A percentile compares a stretch with the other conserved stretches of the same genome.
These are phyloP conservation scores for Aphanomyces cochlioides DNA, from an alignment of 352 stramenopile species.

Conservation along the genomic window DNA sequence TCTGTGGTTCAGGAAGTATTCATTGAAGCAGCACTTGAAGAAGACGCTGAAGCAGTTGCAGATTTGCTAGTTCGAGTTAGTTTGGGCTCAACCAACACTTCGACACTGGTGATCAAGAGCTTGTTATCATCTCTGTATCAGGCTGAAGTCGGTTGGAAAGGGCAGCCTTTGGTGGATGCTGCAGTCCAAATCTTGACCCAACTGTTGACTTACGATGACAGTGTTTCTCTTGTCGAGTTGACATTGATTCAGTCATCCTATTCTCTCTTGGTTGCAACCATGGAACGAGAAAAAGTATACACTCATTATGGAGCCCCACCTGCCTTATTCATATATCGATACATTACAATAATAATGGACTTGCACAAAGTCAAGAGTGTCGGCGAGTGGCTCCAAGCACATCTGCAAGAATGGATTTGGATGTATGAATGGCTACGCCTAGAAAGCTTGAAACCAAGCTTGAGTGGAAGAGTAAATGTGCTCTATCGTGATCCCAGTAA, in stretches of 20 bases:
- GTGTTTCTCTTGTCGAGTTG: slow-evolving; percentile 60
- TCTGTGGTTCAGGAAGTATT: slow-evolving; percentile 77
- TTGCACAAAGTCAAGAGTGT: slow-evolving; percentile 63
- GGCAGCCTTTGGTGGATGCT: slow-evolving; percentile 73
- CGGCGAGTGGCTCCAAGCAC: slow-evolving; percentile 49
- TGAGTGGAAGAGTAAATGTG: slow-evolving; percentile 60
- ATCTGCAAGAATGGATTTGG: slow-evolving; percentile 69
- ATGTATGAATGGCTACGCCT: slow-evolving; percentile 86
- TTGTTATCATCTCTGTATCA: slow-evolving; percentile 75
- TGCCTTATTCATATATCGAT: slow-evolving; percentile 74
- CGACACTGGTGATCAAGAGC: slow-evolving; percentile 54
- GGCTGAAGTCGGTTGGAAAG: slow-evolving; percentile 84
- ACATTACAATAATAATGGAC: slow-evolving; percentile 67
- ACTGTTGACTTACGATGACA: slow-evolving; percentile 59
- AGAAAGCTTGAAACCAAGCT: slow-evolving; percentile 72
- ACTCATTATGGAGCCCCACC: background rate
- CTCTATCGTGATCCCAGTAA: slow-evolving; percentile 72
- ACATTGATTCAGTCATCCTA: slow-evolving; percentile 61
- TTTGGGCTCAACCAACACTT: slow-evolving; percentile 57
- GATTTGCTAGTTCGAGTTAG: slow-evolving; percentile 71
- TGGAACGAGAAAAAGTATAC: slow-evolving; percentile 37
- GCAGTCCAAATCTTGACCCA: slow-evolving; percentile 60
- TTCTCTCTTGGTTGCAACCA: slow-evolving; percentile 61
- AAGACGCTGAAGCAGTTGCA: slow-evolving; percentile 76
- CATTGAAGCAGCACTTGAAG: slow-evolving; percentile 80